A percentile compares a stretch with the other conserved stretches of the same genome.
Conservation (phyloP, 2,329 filamentous ascomycete species). For the Fusarium odoratissimum region DNA sequence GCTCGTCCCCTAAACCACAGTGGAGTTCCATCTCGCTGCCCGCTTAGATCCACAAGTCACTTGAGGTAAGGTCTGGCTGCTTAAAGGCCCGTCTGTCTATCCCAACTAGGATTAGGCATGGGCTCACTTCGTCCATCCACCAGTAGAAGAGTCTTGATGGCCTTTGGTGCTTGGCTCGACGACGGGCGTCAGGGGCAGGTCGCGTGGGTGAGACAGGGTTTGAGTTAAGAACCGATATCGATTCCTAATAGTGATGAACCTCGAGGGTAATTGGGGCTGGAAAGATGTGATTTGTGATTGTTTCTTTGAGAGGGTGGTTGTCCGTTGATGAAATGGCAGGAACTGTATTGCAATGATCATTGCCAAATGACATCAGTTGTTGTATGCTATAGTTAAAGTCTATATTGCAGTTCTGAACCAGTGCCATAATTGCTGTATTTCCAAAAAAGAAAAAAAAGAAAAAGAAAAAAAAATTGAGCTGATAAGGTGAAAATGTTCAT, state of each 20-base stretch:
- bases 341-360: neutral
- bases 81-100: constrained; percentile 6
- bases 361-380: neutral
- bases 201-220: constrained; percentile 42
- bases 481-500: neutral
- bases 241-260: constrained; percentile 2
- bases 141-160: constrained; percentile 38
- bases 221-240: constrained; percentile 10
- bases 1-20: constrained; percentile 35
- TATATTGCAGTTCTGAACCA: neutral
- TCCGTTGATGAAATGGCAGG: neutral
- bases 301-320: neutral
- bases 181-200: constrained; percentile 40
- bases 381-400: neutral
- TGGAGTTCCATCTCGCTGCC: constrained; percentile 32
- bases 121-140: constrained; percentile 24
- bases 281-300: neutral
- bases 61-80: constrained; percentile 29
- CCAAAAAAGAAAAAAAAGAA: too few species aligned
- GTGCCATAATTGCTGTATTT: neutral
- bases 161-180: constrained; percentile 32
- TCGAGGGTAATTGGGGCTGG: constrained; percentile 1
- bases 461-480: neutral
- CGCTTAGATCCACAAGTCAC: constrained; percentile 32
- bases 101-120: constrained; percentile 34